phyloP scores from a whole-genome alignment of 768 basidiomycete genomes.

The Boletus sp. region DNA sequence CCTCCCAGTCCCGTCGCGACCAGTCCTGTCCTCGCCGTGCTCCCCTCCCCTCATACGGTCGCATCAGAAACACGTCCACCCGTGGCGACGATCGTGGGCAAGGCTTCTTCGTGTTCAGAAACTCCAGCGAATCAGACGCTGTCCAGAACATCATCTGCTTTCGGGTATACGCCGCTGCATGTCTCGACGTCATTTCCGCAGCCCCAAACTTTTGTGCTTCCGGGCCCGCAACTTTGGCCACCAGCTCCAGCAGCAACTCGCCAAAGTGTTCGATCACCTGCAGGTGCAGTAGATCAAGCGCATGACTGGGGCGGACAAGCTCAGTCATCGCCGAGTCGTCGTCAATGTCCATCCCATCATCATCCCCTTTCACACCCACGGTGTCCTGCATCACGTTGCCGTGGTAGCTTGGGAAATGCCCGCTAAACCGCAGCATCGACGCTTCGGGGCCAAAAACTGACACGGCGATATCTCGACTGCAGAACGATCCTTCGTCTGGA shows the following conservation, averaged over 20 bases:
- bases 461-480: conserved; percentile 53
- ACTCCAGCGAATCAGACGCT: conserved; percentile 55
- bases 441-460: conserved; percentile 43
- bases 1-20: conserved; percentile 66
- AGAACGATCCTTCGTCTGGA: conserved; percentile 36
- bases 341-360: conserved; percentile 62
- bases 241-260: conserved; percentile 57
- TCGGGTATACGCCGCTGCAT: conserved; percentile 54
- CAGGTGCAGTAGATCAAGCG: conserved; percentile 64
- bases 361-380: conserved; percentile 29
- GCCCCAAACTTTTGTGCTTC: conserved; percentile 41
- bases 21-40: conserved; percentile 74
- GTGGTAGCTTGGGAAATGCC: conserved; percentile 36
- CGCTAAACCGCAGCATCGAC: conserved; percentile 40
- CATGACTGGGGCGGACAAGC: conserved; percentile 47
- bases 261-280: conserved; percentile 71
- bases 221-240: conserved; percentile 49
- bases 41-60: conserved; percentile 47
- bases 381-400: conserved; percentile 27
- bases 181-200: conserved; percentile 40
- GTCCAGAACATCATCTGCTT: conserved; percentile 51
- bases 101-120: conserved; percentile 44
- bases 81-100: conserved; percentile 40
- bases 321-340: conserved; percentile 42
- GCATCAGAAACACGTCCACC: conserved; percentile 51